These are phyloP conservation scores for Phoenix roebelenii DNA, from an alignment of 176 grass and related monocot genomes.

Conservation along the genomic window DNA sequence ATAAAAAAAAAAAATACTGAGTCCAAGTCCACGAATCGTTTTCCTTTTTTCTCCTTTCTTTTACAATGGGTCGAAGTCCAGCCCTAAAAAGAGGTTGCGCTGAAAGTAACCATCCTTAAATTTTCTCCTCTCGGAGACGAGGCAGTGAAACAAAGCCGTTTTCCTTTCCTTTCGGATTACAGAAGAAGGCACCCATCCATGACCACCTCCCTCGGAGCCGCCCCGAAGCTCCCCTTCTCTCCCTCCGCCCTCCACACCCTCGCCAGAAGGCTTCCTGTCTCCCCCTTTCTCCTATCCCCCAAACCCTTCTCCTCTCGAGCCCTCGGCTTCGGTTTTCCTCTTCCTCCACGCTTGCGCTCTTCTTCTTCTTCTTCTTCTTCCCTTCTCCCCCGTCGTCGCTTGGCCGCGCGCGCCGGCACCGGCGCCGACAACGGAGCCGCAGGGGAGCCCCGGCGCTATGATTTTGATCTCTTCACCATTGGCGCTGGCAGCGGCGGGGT, in stretches of 20 bases:
- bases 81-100: too few species aligned
- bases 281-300: slow-evolving; percentile 2
- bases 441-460: slow-evolving; percentile 19
- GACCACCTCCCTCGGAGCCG: slow-evolving; percentile 28
- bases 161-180: too few species aligned
- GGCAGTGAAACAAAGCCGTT: too few species aligned
- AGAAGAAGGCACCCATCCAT: not conserved
- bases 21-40: too few species aligned
- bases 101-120: too few species aligned
- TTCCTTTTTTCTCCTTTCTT: too few species aligned
- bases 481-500: slow-evolving; percentile 91
- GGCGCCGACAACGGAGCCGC: slow-evolving; percentile 23
- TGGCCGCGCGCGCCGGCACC: slow-evolving; percentile 16
- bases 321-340: slow-evolving; percentile 17
- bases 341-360: slow-evolving; percentile 8
- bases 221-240: slow-evolving; percentile 47
- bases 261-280: slow-evolving; percentile 1
- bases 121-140: too few species aligned
- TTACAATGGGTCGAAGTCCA: too few species aligned
- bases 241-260: slow-evolving; percentile 28
- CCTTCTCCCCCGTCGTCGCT: slow-evolving; percentile 14
- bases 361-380: not conserved
- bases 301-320: too few species aligned
- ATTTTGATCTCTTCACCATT: slow-evolving; percentile 89
- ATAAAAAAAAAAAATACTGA: too few species aligned